Evolutionary conservation across 768 basidiomycete genomes (phyloP), one percentile per base, ranked within the genome.

Genomic region (Dentipellis fragilis): DNA sequence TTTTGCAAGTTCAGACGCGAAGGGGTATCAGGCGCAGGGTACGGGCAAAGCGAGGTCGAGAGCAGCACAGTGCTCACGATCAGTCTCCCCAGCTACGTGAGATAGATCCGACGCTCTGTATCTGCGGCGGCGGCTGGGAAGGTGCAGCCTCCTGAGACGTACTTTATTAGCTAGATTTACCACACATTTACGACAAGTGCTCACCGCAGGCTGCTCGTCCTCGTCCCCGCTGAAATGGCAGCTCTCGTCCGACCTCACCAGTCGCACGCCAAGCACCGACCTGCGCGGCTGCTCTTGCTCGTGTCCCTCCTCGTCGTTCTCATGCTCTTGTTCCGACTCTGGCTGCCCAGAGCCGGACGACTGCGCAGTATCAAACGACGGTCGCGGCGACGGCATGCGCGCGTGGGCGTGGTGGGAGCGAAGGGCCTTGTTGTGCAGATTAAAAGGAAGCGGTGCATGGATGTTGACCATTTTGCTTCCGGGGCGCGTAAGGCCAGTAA

Each of bases 381-480:
- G 67, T 11, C 42, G 58, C 39, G 51, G 65, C 17, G 22, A 63
- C 45, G 54, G 59, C n/a, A 47, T 49, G 54, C 70, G 69, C 23
- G 67, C 65, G 52, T 67, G 66, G 1, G 61, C 66, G 38, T 60
- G 59, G n/a, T 62, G 57, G 2, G 69, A 66, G 29, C 64, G 61
- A 7, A 65, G 56, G 9, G 50, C 54, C 34, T 70, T 69, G 64
- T 78, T 77, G 57, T 77, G 77, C 8, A 85, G 71, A 63, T 81
- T 80, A 69, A 86, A 85, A 0, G 84, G 84, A 23, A 80, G 71
- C 21, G 73, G 75, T 1, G 80, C 77, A 54, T 76, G 76, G 12
- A 86, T 76, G 55, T 85, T 84, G 59, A 86, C 83, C 84, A 86
- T 85, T 75, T 79, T 83, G 35, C 84, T 86, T 65, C 36, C 29